Base-by-base conservation (phyloP, 257 asterid genomes). In the Dorcoceras hygrometricum region DNA sequence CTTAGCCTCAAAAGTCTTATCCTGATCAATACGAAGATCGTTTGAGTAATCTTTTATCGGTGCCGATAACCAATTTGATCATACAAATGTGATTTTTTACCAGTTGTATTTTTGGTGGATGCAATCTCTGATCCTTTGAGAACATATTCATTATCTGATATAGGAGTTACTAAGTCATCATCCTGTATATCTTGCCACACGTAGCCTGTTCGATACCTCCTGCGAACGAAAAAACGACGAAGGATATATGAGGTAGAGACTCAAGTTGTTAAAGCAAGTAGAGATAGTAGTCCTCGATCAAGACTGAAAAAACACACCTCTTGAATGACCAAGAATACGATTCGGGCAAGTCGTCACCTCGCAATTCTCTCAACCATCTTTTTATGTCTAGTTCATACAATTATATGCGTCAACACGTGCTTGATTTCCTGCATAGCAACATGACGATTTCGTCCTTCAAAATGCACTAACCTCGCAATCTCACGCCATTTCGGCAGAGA, bases 131-230 rank as follows among this genome's bases (percentile, higher is more conserved):
- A 93, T 70, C 98, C 98, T 76, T 90, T 90, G 62, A 93, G 87
- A 16, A 93, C 98, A 63, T 84, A 93, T 77, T 93, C 98, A 74
- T 84, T 88, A 82, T 93, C 95, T 4, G 95, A 86, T 55, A 89
- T 75, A 1, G 98, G 97, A 61, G 95, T 93, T 28, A 93, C 82
- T 12, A 93, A 91, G 83, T 93, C 98, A 76, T 93, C 97, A 77
- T 93, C 98, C 24, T 83, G 43, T 76, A 89, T 80, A 72, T 93
- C 98, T 78, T 92, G 97, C 98, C 98, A 92, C 8, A 92, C 95
- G 61, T 82, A 86, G 1, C 96, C 95, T 14, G 81, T 79, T 78
- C 82, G 89, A 72, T 89, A 93, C 61, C 70, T 89, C 81, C 98
- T 92, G 79, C 65, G 1, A 12, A 11, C 24, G 26, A 36, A 63